These are phyloP conservation scores for Hypoxylon sp. DNA, from an alignment of 2,329 filamentous ascomycete genomes.

Conservation along the genomic window DNA sequence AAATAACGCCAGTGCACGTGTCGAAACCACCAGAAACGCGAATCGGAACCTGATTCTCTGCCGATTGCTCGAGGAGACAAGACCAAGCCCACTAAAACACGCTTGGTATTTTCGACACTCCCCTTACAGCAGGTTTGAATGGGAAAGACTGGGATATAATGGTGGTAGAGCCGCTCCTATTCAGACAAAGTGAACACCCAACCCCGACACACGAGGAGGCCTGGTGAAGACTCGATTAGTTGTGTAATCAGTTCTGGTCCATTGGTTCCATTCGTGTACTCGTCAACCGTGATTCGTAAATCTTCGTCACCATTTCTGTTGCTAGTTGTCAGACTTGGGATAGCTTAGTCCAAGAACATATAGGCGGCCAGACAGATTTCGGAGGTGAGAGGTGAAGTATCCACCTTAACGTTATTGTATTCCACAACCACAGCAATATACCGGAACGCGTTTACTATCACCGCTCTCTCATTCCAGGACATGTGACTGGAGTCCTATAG, in stretches of 20 bases:
- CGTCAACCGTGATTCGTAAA: constrained; percentile 46
- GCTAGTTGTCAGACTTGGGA: constrained; percentile 24
- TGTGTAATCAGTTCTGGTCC: constrained; percentile 23
- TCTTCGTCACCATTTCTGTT: constrained; percentile 35
- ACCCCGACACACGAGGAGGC: not conserved
- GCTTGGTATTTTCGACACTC: constrained; percentile 1
- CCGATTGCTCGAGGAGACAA: not conserved
- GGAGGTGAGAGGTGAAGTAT: constrained; percentile 6
- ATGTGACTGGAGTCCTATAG: not conserved
- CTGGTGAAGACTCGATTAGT: constrained; percentile 19
- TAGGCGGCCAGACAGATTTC: constrained; percentile 12
- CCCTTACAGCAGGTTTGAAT: constrained; percentile 6
- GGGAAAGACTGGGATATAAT: constrained; percentile 16
- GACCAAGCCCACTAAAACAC: not conserved
- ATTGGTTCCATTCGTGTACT: constrained; percentile 38
- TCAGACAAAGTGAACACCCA: constrained; percentile 1
- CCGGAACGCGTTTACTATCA: constrained; percentile 1
- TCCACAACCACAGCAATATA: constrained; percentile 10
- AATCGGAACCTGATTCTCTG: constrained; percentile 5
- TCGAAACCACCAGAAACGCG: constrained; percentile 2
- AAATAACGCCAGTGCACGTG: not conserved
- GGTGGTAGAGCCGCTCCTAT: constrained; percentile 2
- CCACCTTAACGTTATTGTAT: constrained; percentile 12
- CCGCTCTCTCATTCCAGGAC: not conserved
- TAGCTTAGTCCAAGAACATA: constrained; percentile 15